Base-by-base conservation (phyloP, 768 basidiomycete species). In the Xerocomus spinulosus region DNA sequence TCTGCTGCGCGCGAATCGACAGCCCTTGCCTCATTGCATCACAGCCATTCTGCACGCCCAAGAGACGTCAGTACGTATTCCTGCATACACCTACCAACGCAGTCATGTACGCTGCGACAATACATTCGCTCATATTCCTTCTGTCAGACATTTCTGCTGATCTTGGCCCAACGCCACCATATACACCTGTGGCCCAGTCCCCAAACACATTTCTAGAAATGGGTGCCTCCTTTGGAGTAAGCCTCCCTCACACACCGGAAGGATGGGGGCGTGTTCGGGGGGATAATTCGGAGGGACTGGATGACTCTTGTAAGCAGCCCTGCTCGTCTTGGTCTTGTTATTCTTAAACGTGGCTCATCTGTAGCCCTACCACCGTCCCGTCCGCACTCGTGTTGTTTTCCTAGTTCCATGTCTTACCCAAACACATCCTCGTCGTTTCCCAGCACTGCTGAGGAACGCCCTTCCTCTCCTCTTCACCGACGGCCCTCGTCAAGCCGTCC, bases 121-220 rank as follows among this genome's bases (percentile, higher is more conserved):
- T 14, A 3, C 33, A 18, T 44, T 44, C n/a, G 5, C 33, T 46
- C 34, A 48, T 34, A 4, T 44, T 24, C 2, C 18, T n/a, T 39
- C 34, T 18, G 17, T 40, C 12, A 54, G 59, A 21, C 5, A 24
- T 30, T 2, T 41, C 30, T 37, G 35, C 30, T 15, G 50, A 59
- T 17, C 42, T 57, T 6, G 62, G 49, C 21, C 62, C 62, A 46
- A 52, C 62, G n/a, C 61, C 61, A 4, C 62, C 62, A n/a, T 63
- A 63, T 44, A 51, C 53, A 9, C 41, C 37, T 24, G 15, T 14
- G 13, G 23, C 38, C 10, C 46, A 42, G 12, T 30, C 46, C 18
- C 25, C 48, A 9, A 9, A n/a, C 29, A 24, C 23, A 13, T 20
- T 10, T 10, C 50, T 20, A 9, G 13, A 50, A 9, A 40, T 24